Conservation (phyloP, 495 filamentous ascomycete species). For the Rusavskia elegans region DNA sequence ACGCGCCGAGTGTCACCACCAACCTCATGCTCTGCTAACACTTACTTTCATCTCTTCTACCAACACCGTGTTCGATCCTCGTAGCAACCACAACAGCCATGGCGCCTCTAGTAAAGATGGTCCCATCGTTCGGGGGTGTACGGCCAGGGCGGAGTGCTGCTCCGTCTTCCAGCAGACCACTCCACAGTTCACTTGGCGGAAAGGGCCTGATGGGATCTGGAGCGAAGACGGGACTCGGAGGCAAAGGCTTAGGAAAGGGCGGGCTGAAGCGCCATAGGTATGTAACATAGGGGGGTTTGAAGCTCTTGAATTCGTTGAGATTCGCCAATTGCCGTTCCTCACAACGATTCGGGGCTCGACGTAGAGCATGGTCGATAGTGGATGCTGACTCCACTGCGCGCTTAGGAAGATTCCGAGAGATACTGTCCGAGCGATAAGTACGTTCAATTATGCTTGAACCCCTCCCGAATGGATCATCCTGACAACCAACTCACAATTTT, state of each 20-base stretch:
- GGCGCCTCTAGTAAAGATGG: too few species aligned
- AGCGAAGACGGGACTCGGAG: neutral
- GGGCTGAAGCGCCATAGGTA: neutral
- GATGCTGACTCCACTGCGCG: neutral
- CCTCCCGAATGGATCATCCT: neutral
- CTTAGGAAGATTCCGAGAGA: slow-evolving; percentile 45
- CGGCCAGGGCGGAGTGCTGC: neutral
- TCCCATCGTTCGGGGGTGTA: too few species aligned
- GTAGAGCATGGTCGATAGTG: neutral
- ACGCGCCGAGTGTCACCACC: too few species aligned
- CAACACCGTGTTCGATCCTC: too few species aligned
- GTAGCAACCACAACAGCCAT: too few species aligned
- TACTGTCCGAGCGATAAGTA: slow-evolving; percentile 48
- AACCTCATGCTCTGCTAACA: too few species aligned
- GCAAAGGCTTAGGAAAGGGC: neutral
- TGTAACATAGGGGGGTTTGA: neutral
- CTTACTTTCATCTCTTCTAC: too few species aligned
- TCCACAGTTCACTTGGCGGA: neutral
- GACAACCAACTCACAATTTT: slow-evolving; percentile 11
- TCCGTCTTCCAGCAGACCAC: neutral
- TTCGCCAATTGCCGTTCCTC: neutral
- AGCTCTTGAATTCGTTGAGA: neutral
- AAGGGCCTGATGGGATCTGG: neutral
- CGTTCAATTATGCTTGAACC: slow-evolving; percentile 14
- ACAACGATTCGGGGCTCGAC: neutral